phyloP scores from a whole-genome alignment of 2,329 filamentous ascomycete species.

The Incumbomyces lentus region DNA sequence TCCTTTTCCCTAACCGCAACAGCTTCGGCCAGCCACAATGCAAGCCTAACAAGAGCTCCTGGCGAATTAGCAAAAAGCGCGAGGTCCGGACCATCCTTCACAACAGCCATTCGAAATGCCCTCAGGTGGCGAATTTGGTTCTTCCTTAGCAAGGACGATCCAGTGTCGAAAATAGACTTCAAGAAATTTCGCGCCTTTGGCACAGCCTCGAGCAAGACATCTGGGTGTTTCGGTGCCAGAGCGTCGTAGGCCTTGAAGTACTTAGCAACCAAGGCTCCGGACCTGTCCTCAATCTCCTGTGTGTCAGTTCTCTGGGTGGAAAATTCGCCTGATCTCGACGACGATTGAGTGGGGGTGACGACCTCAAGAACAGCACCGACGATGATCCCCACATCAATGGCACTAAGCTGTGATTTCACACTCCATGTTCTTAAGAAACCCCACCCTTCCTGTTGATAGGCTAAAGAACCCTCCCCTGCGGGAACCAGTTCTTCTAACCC shows the following conservation, averaged over 20 bases:
- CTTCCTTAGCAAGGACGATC: constrained; percentile 83
- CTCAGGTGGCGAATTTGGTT: constrained; percentile 85
- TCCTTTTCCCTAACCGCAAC: constrained; percentile 82
- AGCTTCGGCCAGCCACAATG: constrained; percentile 88
- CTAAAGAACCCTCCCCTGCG: constrained; percentile 58
- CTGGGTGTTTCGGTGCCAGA: constrained; percentile 35
- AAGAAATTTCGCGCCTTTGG: constrained; percentile 81
- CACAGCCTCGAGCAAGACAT: constrained; percentile 60
- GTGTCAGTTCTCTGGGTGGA: constrained; percentile 14
- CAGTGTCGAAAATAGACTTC: constrained; percentile 84
- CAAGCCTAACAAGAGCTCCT: constrained; percentile 82
- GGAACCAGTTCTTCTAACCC: constrained; percentile 90
- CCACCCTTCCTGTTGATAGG: constrained; percentile 78
- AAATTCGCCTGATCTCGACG: constrained; percentile 3
- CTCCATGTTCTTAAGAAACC: constrained; percentile 97
- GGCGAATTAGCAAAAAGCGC: constrained; percentile 77
- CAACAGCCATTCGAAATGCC: constrained; percentile 88
- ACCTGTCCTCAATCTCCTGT: constrained; percentile 15
- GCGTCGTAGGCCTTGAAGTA: constrained; percentile 53
- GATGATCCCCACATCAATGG: constrained; percentile 87
- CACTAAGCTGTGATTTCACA: constrained; percentile 87
- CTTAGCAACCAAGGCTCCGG: constrained; percentile 30
- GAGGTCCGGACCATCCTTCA: constrained; percentile 89
- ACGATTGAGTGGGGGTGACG: constrained; percentile 38
- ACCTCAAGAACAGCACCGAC: constrained; percentile 89